A percentile compares a stretch with the other conserved stretches of the same genome.
Conservation (phyloP, 352 stramenopile species). For the Phytophthora palmivora region DNA sequence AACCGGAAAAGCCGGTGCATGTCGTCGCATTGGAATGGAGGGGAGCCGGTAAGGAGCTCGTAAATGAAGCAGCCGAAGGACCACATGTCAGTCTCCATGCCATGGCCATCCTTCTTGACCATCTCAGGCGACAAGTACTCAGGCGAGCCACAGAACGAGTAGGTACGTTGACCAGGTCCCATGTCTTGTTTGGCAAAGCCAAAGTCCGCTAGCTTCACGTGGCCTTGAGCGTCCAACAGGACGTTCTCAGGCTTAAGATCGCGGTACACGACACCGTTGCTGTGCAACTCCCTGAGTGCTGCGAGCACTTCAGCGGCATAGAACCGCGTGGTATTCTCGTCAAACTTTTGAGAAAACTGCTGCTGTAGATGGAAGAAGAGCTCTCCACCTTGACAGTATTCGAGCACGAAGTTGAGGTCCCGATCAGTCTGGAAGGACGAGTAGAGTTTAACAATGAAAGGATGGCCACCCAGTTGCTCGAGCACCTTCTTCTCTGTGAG, state of each 20-base stretch:
- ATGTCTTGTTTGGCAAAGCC: conserved; percentile 84
- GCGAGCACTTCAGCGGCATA: conserved; percentile 81
- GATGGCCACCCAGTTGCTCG: conserved; percentile 62
- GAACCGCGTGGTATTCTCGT: conserved; percentile 65
- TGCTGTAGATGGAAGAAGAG: conserved; percentile 90
- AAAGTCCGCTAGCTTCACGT: conserved; percentile 88
- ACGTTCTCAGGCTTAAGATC: conserved; percentile 88
- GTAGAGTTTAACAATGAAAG: conserved; percentile 83
- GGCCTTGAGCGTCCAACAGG: conserved; percentile 72
- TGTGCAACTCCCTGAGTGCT: conserved; percentile 60
- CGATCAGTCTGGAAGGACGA: conserved; percentile 76
- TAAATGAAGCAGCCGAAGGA: conserved; percentile 89
- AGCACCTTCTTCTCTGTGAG: conserved; percentile 84
- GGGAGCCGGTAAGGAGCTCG: conserved; percentile 75
- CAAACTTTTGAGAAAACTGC: conserved; percentile 73
- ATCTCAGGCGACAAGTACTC: conserved; percentile 90
- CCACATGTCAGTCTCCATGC: conserved; percentile 87
- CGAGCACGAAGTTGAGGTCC: conserved; percentile 86
- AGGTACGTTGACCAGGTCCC: conserved; percentile 60
- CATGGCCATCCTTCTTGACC: conserved; percentile 74
- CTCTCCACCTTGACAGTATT: conserved; percentile 86
- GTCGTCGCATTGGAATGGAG: conserved; percentile 77
- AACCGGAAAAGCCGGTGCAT: conserved; percentile 66
- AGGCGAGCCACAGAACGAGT: conserved; percentile 85
- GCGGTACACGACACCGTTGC: conserved; percentile 52